A percentile compares a stretch with the other conserved stretches of the same genome.
Conservation (phyloP, 768 basidiomycete species). For the Agrocybe praecox region DNA sequence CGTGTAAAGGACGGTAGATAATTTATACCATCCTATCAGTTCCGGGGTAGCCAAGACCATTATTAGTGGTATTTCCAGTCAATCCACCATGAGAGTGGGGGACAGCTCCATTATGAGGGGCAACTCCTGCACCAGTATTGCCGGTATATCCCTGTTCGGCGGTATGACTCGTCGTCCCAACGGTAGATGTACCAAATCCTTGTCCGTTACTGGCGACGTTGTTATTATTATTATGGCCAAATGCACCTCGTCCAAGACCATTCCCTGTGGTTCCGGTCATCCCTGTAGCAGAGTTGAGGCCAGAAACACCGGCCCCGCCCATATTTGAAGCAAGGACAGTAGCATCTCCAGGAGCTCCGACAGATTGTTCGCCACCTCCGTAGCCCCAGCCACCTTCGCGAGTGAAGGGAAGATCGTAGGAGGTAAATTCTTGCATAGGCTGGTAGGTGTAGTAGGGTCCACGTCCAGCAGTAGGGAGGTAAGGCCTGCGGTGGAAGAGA, state of each 20-base stretch:
- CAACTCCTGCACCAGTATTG: not conserved
- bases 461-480: constrained; percentile 21
- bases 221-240: not conserved
- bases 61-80: too few species aligned
- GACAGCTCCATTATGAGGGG: not conserved
- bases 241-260: not conserved
- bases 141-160: not conserved
- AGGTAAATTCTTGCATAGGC: constrained; percentile 24
- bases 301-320: constrained; percentile 10
- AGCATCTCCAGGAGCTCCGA: constrained; percentile 48
- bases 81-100: not conserved
- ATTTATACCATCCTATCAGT: constrained; percentile 2
- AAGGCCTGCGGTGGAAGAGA: constrained; percentile 38
- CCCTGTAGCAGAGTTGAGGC: constrained; percentile 3
- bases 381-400: constrained; percentile 49
- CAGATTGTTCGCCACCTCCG: constrained; percentile 33
- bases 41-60: not conserved
- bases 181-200: not conserved
- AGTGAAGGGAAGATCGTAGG: constrained; percentile 40
- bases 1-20: too few species aligned
- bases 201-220: not conserved
- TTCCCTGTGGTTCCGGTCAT: not conserved
- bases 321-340: constrained; percentile 24
- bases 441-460: constrained; percentile 38
- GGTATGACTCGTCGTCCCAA: not conserved